Evolutionary conservation across 1,284 basidiomycete genomes (phyloP), one percentile per base, ranked within the genome.

Genomic region (Tilletia setariae): DNA sequence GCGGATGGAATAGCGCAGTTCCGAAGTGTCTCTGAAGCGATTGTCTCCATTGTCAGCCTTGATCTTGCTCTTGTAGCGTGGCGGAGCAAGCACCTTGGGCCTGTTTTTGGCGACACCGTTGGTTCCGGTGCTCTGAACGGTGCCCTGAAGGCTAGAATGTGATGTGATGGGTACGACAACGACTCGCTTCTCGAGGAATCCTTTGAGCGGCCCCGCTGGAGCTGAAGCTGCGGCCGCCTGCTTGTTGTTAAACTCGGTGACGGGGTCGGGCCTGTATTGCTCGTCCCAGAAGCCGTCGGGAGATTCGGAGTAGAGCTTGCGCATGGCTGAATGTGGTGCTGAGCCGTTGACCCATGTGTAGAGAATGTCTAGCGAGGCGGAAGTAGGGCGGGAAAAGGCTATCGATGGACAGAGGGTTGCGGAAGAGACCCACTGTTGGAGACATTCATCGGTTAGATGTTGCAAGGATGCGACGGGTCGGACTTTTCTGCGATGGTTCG

Each of bases 21-120:
- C 76, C 65, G 74, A 63, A 23, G 72, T 70, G 25, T 78, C 75
- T 11, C 74, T 66, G 66, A 76, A 78, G 1, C 75, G 68, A 32
- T 68, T 75, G 30, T 73, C 69, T 28, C 65, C 56, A 1, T 65
- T 64, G 8, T 40, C 32, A 53, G 19, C 23, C 16, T 67, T 67
- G 49, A 56, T 13, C 30, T 30, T 62, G 40, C 25, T 51, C 16
- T 7, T 35, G 25, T 62, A 30, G 13, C 15, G 15, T 23, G 23
- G 23, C 25, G 42, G 47, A 28, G 65, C 21, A 61, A 19, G 15
- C 15, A 19, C 4, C 15, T 53, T 66, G 46, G 32, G n/a, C 8
- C 2, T 15, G 25, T 21, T 8, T 11, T 62, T 61, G 11, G 21
- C 53, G 25, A 40, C n/a, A 13, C 28, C 30, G 9, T 11, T n/a